Evolutionary conservation across 2,329 filamentous ascomycete species (phyloP).

Genomic region (Colletotrichum sansevieriae): DNA sequence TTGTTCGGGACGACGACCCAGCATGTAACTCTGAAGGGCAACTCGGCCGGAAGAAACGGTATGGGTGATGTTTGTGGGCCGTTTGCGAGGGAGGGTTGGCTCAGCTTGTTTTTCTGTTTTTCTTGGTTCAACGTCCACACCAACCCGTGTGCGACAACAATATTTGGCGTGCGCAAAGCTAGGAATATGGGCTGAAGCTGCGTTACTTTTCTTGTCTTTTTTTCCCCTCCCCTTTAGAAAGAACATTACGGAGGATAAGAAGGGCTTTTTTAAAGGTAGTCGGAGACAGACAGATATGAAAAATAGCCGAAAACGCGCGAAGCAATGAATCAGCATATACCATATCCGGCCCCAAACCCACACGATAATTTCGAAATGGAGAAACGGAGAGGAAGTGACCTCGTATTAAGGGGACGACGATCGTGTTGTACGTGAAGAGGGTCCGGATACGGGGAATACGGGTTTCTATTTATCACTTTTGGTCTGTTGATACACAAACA

Average conservation of each 20-base stretch:
- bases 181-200: neutral
- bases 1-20: constrained; percentile 18
- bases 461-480: constrained; percentile 19
- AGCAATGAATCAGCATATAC: constrained; percentile 8
- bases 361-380: neutral
- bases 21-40: constrained; percentile 4
- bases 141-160: no score
- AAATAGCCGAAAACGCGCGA: constrained; percentile 23
- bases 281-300: neutral
- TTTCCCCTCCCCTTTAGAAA: neutral
- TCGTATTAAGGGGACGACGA: constrained; percentile 15
- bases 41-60: neutral
- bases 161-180: neutral
- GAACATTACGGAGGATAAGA: neutral
- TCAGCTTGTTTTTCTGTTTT: constrained; percentile 1
- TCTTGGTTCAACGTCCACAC: neutral
- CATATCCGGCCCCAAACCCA: constrained; percentile 9
- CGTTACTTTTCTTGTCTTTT: neutral
- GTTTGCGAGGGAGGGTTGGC: constrained; percentile 11
- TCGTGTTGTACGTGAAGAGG: neutral
- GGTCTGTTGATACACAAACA: constrained; percentile 25
- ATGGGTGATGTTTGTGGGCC: neutral
- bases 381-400: neutral
- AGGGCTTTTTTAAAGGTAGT: neutral
- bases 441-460: constrained; percentile 16